These are phyloP conservation scores for Aspergillus ochraceus DNA, from an alignment of 2,329 filamentous ascomycete genomes.

Conservation along the genomic window DNA sequence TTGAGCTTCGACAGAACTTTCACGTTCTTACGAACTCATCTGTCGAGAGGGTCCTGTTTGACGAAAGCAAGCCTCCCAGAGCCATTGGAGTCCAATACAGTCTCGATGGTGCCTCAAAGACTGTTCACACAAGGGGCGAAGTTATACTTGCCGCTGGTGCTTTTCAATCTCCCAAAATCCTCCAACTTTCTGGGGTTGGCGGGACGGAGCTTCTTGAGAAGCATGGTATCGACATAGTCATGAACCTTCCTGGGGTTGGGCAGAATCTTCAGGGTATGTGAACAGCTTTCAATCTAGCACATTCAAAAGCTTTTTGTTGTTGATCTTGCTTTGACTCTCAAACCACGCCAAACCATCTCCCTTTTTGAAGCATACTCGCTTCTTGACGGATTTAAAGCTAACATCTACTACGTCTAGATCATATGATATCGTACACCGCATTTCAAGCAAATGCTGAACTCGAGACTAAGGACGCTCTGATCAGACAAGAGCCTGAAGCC, in stretches of 20 bases:
- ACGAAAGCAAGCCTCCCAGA: constrained; percentile 5
- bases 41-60: constrained; percentile 4
- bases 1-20: constrained; percentile 4
- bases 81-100: constrained; percentile 4
- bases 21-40: constrained; percentile 4
- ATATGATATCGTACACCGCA: constrained; percentile 10
- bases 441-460: constrained; percentile 7
- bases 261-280: constrained; percentile 9
- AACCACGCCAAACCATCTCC: background rate
- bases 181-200: constrained; percentile 53
- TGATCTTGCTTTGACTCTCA: background rate
- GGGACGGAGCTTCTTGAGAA: constrained; percentile 36
- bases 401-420: constrained; percentile 1
- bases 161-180: constrained; percentile 43
- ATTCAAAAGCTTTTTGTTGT: background rate
- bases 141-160: constrained; percentile 5
- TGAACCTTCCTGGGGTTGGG: constrained; percentile 51
- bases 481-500: constrained; percentile 8
- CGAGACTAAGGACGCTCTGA: constrained; percentile 5
- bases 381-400: background rate
- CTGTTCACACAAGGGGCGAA: constrained; percentile 5
- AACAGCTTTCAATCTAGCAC: background rate
- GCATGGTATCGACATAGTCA: constrained; percentile 42
- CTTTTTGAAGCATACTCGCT: background rate
- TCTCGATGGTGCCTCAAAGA: constrained; percentile 2